These are phyloP conservation scores for Chlamydomonas schloesseri DNA, from an alignment of 139 green algal species.

Conservation along the genomic window DNA sequence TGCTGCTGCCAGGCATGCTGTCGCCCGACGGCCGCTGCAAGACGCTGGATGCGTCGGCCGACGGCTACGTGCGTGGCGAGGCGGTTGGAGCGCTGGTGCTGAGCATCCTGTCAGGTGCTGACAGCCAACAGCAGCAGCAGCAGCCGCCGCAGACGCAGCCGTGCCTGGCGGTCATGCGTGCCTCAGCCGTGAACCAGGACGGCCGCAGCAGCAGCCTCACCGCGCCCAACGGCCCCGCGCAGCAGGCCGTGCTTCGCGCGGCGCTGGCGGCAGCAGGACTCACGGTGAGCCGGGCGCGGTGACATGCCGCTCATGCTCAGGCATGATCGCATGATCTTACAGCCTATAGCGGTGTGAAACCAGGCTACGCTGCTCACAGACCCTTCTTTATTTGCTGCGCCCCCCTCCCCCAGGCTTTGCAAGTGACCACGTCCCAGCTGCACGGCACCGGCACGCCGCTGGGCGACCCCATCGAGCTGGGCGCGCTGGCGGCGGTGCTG, in stretches of 20 bases:
- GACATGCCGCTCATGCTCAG: too few species aligned
- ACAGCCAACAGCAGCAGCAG: not conserved
- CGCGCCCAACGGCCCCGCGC: slow-evolving; percentile 88
- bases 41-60: slow-evolving; percentile 81
- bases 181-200: slow-evolving; percentile 91
- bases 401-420: not conserved
- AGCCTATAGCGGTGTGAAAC: too few species aligned
- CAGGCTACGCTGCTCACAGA: too few species aligned
- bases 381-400: too few species aligned
- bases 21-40: slow-evolving; percentile 88
- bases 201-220: slow-evolving; percentile 90
- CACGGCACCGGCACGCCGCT: slow-evolving; percentile 83
- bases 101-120: not conserved
- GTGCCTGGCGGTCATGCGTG: slow-evolving; percentile 59
- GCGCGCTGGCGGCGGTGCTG: slow-evolving; percentile 60
- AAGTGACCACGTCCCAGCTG: slow-evolving; percentile 57
- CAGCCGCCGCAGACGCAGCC: too few species aligned
- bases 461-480: slow-evolving; percentile 83
- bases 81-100: slow-evolving; percentile 62
- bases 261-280: slow-evolving; percentile 59
- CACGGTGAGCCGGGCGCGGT: not conserved
- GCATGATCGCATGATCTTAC: too few species aligned
- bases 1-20: slow-evolving; percentile 87
- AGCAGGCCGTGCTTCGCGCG: slow-evolving; percentile 76
- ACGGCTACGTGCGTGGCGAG: slow-evolving; percentile 89